Evolutionary conservation across 768 basidiomycete species (phyloP).

Genomic region (Hypsizygus marmoreus): DNA sequence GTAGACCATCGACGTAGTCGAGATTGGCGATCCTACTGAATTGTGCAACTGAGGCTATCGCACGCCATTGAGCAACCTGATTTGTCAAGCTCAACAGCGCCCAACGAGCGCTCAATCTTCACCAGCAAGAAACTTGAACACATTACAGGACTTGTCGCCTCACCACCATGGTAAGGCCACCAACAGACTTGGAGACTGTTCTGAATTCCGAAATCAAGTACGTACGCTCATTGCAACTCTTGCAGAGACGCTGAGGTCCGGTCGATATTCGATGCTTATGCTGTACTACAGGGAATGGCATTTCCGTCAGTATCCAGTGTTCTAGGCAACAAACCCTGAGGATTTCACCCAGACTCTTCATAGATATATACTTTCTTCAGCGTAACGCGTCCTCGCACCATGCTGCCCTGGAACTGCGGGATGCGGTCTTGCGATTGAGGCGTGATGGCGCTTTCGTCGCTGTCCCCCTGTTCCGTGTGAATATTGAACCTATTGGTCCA

Average conservation of each 20-base stretch:
- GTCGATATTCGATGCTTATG: neutral
- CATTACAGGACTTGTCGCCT: too few species aligned
- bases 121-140: neutral
- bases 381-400: conserved; percentile 60
- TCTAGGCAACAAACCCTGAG: conserved; percentile 4
- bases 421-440: conserved; percentile 69
- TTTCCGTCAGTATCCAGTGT: conserved; percentile 57
- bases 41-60: too few species aligned
- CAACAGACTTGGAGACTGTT: conserved; percentile 56
- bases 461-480: conserved; percentile 73
- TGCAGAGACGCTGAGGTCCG: neutral
- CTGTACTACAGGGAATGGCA: conserved; percentile 66
- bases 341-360: neutral
- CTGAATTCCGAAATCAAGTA: conserved; percentile 66
- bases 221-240: conserved; percentile 9
- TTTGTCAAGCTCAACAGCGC: too few species aligned
- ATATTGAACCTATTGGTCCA: conserved; percentile 67
- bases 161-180: conserved; percentile 8
- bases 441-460: conserved; percentile 80
- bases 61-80: too few species aligned
- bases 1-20: too few species aligned
- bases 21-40: too few species aligned
- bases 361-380: conserved; percentile 83
- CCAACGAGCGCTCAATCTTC: too few species aligned
- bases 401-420: conserved; percentile 66